Percentiles rank a stretch among this genome's conserved stretches.
Evolutionary conservation across 1,139 yeast species (phyloP).

Genomic region (Geotrichum australiense): DNA sequence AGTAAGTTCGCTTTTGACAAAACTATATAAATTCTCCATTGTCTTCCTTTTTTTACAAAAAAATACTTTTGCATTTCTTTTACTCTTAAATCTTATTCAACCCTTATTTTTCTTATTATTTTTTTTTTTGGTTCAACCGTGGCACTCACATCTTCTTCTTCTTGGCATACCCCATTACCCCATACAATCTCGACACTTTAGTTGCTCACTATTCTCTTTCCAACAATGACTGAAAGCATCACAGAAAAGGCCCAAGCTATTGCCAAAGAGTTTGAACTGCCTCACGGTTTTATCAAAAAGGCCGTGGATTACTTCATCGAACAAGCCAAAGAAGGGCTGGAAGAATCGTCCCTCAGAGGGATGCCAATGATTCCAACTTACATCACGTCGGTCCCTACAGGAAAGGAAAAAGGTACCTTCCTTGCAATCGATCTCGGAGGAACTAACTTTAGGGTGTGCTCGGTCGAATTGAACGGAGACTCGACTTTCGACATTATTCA

Average conservation of each 20-base stretch:
- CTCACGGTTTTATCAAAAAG: slow-evolving; percentile 44
- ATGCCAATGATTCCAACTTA: slow-evolving; percentile 87
- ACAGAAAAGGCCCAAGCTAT: slow-evolving; percentile 32
- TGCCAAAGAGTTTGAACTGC: slow-evolving; percentile 48
- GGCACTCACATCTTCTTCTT: no score
- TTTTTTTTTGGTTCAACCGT: no score
- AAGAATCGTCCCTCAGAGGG: slow-evolving; percentile 41
- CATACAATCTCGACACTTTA: not conserved
- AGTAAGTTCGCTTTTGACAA: no score
- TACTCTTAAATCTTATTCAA: slow-evolving; percentile 1
- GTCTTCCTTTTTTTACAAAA: no score
- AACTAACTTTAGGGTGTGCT: slow-evolving; percentile 83
- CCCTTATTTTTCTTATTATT: not conserved
- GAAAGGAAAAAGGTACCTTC: slow-evolving; percentile 68
- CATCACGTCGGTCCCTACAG: slow-evolving; percentile 75
- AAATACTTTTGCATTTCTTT: not conserved
- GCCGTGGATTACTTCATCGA: slow-evolving; percentile 57
- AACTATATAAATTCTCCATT: no score
- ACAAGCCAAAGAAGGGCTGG: slow-evolving; percentile 45
- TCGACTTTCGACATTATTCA: slow-evolving; percentile 69
- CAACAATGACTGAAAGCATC: not conserved
- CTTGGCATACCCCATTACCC: no score
- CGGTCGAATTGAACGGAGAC: slow-evolving; percentile 71
- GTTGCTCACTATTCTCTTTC: not conserved
- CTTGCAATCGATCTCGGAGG: slow-evolving; percentile 89